A percentile compares a stretch with the other conserved stretches of the same genome.
Conservation (phyloP, 768 basidiomycete genomes). For the Podaxis sp. region DNA sequence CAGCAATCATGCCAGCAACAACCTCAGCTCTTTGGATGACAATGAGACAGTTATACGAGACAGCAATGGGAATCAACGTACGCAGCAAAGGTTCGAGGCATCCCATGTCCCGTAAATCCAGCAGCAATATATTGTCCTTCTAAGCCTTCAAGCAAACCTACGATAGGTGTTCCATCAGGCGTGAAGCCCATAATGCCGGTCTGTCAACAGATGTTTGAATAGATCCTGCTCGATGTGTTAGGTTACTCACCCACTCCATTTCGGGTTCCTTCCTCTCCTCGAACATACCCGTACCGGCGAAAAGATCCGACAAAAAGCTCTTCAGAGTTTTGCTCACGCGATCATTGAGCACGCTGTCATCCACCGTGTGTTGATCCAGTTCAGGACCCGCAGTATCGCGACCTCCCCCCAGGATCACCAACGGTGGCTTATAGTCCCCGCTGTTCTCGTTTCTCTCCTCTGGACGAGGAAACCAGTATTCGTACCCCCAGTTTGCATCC, state of each 20-base stretch:
- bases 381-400: conserved; percentile 40
- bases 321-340: conserved; percentile 48
- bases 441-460: conserved; percentile 15
- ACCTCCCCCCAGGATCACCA: conserved; percentile 75
- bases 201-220: conserved; percentile 33
- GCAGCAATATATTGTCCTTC: conserved; percentile 70
- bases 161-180: conserved; percentile 59
- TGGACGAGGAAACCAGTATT: conserved; percentile 85
- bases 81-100: conserved; percentile 77
- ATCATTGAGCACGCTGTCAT: conserved; percentile 56
- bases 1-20: conserved; percentile 55
- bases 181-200: conserved; percentile 86
- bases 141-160: conserved; percentile 34
- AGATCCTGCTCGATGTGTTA: neutral
- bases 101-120: conserved; percentile 77
- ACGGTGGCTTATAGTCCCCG: conserved; percentile 36
- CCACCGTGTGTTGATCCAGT: conserved; percentile 50
- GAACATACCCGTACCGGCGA: conserved; percentile 45
- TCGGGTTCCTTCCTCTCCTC: conserved; percentile 51
- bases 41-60: neutral
- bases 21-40: conserved; percentile 51
- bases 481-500: conserved; percentile 51
- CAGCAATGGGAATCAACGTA: conserved; percentile 25
- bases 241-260: conserved; percentile 72
- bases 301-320: conserved; percentile 57